phyloP scores from a whole-genome alignment of 2,329 filamentous ascomycete genomes.

The Cladosporium sp. region DNA sequence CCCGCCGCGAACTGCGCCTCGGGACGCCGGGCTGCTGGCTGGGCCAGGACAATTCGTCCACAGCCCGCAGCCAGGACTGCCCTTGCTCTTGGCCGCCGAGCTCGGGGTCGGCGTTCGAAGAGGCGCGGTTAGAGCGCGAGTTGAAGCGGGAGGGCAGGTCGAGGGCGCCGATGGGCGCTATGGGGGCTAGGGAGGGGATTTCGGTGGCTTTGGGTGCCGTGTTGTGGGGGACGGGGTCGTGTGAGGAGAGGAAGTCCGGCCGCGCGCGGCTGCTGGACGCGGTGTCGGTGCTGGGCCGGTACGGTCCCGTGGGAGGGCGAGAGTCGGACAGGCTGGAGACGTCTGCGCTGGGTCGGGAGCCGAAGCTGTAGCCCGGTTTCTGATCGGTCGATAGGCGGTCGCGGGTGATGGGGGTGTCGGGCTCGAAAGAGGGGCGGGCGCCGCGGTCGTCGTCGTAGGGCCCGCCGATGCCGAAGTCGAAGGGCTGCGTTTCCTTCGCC shows the following conservation, averaged over 20 bases:
- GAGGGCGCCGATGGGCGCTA: conserved; percentile 23
- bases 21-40: conserved; percentile 15
- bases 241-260: neutral
- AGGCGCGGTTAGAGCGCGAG: conserved; percentile 13
- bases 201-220: conserved; percentile 11
- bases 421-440: neutral
- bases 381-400: neutral
- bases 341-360: neutral
- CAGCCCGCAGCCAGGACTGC: conserved; percentile 24
- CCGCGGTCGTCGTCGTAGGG: conserved; percentile 1
- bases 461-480: conserved; percentile 21
- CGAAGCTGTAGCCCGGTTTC: neutral
- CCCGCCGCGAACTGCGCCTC: conserved; percentile 20
- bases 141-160: conserved; percentile 28
- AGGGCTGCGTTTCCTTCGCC: conserved; percentile 1
- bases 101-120: neutral
- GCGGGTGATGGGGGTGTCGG: conserved; percentile 12
- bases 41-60: conserved; percentile 24
- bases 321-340: neutral
- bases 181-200: conserved; percentile 23
- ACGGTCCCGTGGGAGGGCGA: neutral
- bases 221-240: neutral
- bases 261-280: neutral
- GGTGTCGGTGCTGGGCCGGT: conserved; percentile 4
- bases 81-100: conserved; percentile 6